Evolutionary conservation across 441 rosid species (phyloP), one percentile per base, ranked within the genome.

Genomic region (Adansonia grandidieri): DNA sequence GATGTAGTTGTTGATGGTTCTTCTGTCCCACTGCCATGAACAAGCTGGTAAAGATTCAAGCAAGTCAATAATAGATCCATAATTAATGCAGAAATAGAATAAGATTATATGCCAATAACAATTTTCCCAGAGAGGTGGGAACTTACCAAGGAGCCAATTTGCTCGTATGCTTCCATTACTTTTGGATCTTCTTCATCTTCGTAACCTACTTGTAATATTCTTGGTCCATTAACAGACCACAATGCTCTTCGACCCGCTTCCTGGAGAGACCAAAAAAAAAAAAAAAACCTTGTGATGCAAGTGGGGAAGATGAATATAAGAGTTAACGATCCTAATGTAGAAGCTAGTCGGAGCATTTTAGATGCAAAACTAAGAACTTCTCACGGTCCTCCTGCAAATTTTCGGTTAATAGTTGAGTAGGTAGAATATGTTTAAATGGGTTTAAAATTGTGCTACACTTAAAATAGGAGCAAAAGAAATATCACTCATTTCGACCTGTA

Each of bases 161-260:
- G 92, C 81, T 95, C 98, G 13, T 86, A 95, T 5, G 99, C 98
- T 88, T 91, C 93, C 93, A 95, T 92, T 67, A 89, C 99, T 91
- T 91, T 91, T 24, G 91, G 88, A 82, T 93, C 89, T 77, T 89
- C 90, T 84, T 95, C 99, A 20, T 92, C 93, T 85, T 89, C 98
- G 48, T 95, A 93, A 11, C 99, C 99, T 24, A 92, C 76, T 84
- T 95, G 94, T 40, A 95, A 86, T 77, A 95, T 90, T 72, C 93
- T 71, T 9, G 99, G 93, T 79, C 96, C 99, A 62, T 92, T 95
- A 62, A 93, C 80, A 4, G 95, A 89, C 98, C 99, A 95, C 77
- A 95, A 88, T n/a, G 97, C 91, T 77, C 97, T 90, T 75, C 86
- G 87, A 28, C 97, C 98, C 0, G 92, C 94, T 78, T 93, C 98